Conservation (phyloP, 805 yeast species). For the Pichia cephalocereana region DNA sequence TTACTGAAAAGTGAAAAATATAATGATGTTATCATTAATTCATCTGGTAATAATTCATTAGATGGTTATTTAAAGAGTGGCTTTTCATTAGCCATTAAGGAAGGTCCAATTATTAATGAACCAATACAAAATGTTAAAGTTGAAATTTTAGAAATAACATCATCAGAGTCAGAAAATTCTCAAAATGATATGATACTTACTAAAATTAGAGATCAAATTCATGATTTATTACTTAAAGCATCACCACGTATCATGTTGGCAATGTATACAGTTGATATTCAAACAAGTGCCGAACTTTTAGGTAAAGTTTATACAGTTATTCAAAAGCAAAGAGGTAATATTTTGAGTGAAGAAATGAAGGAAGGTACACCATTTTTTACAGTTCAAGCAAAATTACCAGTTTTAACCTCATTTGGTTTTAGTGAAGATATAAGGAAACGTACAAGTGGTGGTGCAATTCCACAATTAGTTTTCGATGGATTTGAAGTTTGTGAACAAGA, state of each 20-base stretch:
- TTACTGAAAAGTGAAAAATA: conserved; percentile 25
- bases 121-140: conserved; percentile 76
- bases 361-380: conserved; percentile 97
- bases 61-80: conserved; percentile 40
- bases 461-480: conserved; percentile 87
- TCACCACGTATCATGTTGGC: conserved; percentile 90
- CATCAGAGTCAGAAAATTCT: conserved; percentile 9
- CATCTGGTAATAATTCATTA: conserved; percentile 7
- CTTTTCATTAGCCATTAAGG: conserved; percentile 69
- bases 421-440: conserved; percentile 88
- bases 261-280: conserved; percentile 89
- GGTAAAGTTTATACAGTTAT: conserved; percentile 95
- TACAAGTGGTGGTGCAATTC: conserved; percentile 96
- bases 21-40: conserved; percentile 70
- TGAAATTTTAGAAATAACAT: conserved; percentile 33
- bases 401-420: conserved; percentile 93
- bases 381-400: conserved; percentile 78
- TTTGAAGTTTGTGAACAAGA: conserved; percentile 80
- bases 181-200: conserved; percentile 62
- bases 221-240: conserved; percentile 63
- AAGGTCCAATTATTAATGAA: conserved; percentile 87
- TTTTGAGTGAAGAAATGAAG: conserved; percentile 88
- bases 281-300: conserved; percentile 86
- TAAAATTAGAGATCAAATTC: conserved; percentile 63
- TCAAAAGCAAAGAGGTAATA: conserved; percentile 77